Conservation (phyloP, 306 rosid genomes). For the Trifolium pratense region DNA sequence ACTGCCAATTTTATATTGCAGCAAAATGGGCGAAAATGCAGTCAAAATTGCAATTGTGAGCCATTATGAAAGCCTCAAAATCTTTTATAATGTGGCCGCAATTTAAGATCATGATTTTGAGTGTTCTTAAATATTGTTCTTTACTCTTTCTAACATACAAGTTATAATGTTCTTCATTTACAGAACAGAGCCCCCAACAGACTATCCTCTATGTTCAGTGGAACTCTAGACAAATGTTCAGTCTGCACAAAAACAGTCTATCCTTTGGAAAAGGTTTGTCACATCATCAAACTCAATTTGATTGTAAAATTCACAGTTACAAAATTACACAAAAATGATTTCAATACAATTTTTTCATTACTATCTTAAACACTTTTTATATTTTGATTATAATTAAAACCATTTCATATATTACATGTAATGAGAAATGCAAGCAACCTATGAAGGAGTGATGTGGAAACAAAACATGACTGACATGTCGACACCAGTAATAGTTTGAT, state of each 20-base stretch:
- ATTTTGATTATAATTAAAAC: no score
- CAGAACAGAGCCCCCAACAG: slow-evolving; percentile 79
- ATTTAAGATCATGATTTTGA: not conserved
- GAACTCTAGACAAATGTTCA: slow-evolving; percentile 92
- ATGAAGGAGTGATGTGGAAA: no score
- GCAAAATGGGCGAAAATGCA: not conserved
- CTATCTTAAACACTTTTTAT: no score
- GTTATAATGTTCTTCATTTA: not conserved
- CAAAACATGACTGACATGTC: no score
- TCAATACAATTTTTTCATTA: no score
- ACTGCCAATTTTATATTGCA: no score
- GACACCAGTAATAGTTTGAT: not conserved
- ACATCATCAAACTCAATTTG: slow-evolving; percentile 7
- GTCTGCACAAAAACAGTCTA: slow-evolving; percentile 90
- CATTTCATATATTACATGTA: no score
- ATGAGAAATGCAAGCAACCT: no score
- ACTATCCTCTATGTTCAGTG: slow-evolving; percentile 80
- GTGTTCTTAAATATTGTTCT: not conserved
- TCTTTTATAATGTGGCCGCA: not conserved
- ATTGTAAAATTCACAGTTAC: no score
- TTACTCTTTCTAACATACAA: slow-evolving; percentile 1
- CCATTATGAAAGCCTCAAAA: no score
- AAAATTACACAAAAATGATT: no score
- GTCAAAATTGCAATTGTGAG: not conserved
- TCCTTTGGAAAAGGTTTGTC: slow-evolving; percentile 89